A percentile compares a stretch with the other conserved stretches of the same genome.
These are phyloP conservation scores for Brassica napus DNA, from an alignment of 345 rosid species.

Conservation along the genomic window DNA sequence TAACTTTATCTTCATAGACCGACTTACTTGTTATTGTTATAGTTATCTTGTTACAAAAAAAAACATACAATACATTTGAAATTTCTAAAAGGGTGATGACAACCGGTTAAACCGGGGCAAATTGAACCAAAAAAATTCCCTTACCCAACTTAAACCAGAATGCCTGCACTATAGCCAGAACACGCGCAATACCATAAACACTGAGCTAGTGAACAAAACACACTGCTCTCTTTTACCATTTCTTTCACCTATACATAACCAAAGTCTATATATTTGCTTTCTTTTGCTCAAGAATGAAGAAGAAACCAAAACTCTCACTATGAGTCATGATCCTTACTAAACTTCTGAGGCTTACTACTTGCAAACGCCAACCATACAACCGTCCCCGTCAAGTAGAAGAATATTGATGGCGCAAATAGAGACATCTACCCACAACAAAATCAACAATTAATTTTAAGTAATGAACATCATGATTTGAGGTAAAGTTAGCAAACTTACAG, in stretches of 20 bases:
- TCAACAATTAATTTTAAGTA: not conserved
- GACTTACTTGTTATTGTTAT: not conserved
- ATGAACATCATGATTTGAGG: not conserved
- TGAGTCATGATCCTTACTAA: constrained; percentile 46
- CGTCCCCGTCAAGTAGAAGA: constrained; percentile 92
- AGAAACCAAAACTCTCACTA: constrained; percentile 20
- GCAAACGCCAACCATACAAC: constrained; percentile 85
- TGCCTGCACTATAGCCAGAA: not conserved
- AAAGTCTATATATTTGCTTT: not conserved
- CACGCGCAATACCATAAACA: not conserved
- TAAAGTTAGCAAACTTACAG: constrained; percentile 61
- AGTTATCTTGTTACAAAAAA: not conserved
- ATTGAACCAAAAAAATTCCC: not conserved
- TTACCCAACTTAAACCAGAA: not conserved
- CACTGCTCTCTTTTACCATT: constrained; percentile 23
- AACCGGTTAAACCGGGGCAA: not conserved
- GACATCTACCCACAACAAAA: constrained; percentile 51
- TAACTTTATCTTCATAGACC: not conserved
- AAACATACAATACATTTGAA: not conserved
- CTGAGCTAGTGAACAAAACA: not conserved
- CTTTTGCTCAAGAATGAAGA: not conserved
- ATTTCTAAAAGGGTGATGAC: not conserved
- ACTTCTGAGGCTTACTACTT: constrained; percentile 82
- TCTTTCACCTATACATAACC: constrained; percentile 34
- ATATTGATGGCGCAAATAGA: constrained; percentile 80